These are phyloP conservation scores for Golubevia pallescens DNA, from an alignment of 1,284 basidiomycete genomes.

Conservation along the genomic window DNA sequence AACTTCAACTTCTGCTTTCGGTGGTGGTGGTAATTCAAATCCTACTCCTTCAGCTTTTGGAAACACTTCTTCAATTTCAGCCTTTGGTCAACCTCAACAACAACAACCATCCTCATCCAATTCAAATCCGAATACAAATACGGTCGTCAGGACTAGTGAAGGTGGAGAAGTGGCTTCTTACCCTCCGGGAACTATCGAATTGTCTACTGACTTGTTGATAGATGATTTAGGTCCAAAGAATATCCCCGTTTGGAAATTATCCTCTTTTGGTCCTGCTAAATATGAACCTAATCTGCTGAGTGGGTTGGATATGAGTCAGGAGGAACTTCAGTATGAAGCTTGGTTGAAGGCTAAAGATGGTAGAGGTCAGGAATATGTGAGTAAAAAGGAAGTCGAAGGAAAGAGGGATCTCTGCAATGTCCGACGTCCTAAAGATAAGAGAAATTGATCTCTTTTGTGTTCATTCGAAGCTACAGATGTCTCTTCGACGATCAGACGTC, in stretches of 20 bases:
- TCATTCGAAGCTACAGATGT: too few species aligned
- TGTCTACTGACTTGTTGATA: slow-evolving; percentile 18
- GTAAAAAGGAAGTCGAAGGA: too few species aligned
- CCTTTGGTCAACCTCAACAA: slow-evolving; percentile 18
- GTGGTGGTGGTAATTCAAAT: slow-evolving; percentile 5
- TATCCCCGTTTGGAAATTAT: slow-evolving; percentile 84
- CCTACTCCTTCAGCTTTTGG: neutral
- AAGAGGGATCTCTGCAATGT: too few species aligned
- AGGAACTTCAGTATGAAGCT: slow-evolving; percentile 71
- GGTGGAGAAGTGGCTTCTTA: slow-evolving; percentile 6
- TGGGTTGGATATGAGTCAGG: slow-evolving; percentile 77
- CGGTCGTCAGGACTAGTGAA: slow-evolving; percentile 5
- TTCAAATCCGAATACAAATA: slow-evolving; percentile 24
- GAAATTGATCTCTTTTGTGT: too few species aligned
- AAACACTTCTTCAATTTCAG: slow-evolving; percentile 11
- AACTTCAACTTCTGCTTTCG: slow-evolving; percentile 16
- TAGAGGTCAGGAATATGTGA: neutral
- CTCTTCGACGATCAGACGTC: too few species aligned
- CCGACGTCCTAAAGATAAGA: too few species aligned
- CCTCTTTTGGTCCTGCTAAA: slow-evolving; percentile 80
- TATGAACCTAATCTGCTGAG: slow-evolving; percentile 74
- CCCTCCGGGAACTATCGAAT: slow-evolving; percentile 10
- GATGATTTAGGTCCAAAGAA: slow-evolving; percentile 26
- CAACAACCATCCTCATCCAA: slow-evolving; percentile 17
- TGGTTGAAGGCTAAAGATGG: slow-evolving; percentile 2